These are phyloP conservation scores for Lasiosphaeriaceae sp. DNA, from an alignment of 495 filamentous ascomycete species.

Conservation along the genomic window DNA sequence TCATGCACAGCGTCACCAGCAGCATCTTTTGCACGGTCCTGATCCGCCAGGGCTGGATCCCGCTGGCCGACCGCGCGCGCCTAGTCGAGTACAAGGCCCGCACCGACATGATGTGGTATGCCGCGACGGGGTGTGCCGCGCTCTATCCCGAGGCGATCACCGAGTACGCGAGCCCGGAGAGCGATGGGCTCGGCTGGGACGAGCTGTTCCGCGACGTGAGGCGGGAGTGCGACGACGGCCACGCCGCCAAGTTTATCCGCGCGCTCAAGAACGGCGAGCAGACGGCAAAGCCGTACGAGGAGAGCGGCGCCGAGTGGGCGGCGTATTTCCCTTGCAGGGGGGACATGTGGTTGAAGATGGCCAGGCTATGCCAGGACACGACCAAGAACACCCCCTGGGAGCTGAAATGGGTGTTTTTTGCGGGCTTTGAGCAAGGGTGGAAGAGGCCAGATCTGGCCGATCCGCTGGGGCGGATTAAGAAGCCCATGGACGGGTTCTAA, in stretches of 20 bases:
- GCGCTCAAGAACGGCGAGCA: slow-evolving; percentile 34
- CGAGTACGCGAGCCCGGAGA: slow-evolving; percentile 7
- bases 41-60: slow-evolving; percentile 28
- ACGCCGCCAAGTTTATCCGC: slow-evolving; percentile 35
- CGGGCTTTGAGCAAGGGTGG: too few species aligned
- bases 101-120: slow-evolving; percentile 34
- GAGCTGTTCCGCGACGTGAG: slow-evolving; percentile 27
- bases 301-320: not conserved
- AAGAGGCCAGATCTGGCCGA: too few species aligned
- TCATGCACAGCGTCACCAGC: slow-evolving; percentile 38
- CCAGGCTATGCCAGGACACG: slow-evolving; percentile 29
- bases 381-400: slow-evolving; percentile 20
- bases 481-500: too few species aligned
- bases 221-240: slow-evolving; percentile 36
- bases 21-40: slow-evolving; percentile 30
- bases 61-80: slow-evolving; percentile 21
- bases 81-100: slow-evolving; percentile 38
- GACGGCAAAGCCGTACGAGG: slow-evolving; percentile 17
- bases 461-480: too few species aligned
- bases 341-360: slow-evolving; percentile 33
- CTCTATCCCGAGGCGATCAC: slow-evolving; percentile 1
- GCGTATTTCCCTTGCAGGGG: slow-evolving; percentile 23
- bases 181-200: slow-evolving; percentile 25
- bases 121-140: slow-evolving; percentile 21
- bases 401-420: too few species aligned